A percentile compares a stretch with the other conserved stretches of the same genome.
Conservation (phyloP, 2,329 filamentous ascomycete genomes). For the Calycina marina region DNA sequence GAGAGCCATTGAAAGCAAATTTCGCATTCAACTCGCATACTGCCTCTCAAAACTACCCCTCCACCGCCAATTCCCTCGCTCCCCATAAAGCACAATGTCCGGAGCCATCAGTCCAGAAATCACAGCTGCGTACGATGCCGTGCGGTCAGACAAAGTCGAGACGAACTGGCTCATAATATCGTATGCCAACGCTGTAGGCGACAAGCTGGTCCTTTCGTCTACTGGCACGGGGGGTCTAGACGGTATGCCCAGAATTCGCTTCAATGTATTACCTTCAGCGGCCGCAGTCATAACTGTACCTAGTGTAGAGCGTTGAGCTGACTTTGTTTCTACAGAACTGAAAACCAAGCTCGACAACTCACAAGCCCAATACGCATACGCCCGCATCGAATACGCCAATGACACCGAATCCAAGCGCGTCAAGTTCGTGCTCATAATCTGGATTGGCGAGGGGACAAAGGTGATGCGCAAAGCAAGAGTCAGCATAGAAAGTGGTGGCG, state of each 20-base stretch:
- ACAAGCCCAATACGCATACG: constrained; percentile 23
- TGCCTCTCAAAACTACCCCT: constrained; percentile 1
- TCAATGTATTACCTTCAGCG: too few relatives aligned
- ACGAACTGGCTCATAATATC: constrained; percentile 56
- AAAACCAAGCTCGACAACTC: constrained; percentile 34
- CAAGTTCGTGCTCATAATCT: constrained; percentile 54
- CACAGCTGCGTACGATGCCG: constrained; percentile 48
- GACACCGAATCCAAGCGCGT: constrained; percentile 53
- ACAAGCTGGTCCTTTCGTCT: constrained; percentile 37
- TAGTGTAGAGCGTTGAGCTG: too few relatives aligned
- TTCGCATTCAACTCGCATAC: not conserved
- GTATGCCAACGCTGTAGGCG: constrained; percentile 38
- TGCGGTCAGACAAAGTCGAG: constrained; percentile 49
- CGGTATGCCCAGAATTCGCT: too few relatives aligned
- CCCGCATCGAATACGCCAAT: constrained; percentile 54
- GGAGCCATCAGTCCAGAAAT: constrained; percentile 44
- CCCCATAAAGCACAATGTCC: constrained; percentile 30
- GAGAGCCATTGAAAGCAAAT: not conserved
- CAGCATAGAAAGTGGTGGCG: constrained; percentile 49
- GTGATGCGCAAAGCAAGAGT: constrained; percentile 59
- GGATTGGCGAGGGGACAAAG: constrained; percentile 50
- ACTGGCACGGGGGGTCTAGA: constrained; percentile 46
- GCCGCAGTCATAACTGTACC: too few relatives aligned
- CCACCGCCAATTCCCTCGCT: not conserved
- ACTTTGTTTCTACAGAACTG: too few relatives aligned